Evolutionary conservation across 2,329 filamentous ascomycete species (phyloP), one percentile per base, ranked within the genome.

Genomic region (Volutella citrinella): DNA sequence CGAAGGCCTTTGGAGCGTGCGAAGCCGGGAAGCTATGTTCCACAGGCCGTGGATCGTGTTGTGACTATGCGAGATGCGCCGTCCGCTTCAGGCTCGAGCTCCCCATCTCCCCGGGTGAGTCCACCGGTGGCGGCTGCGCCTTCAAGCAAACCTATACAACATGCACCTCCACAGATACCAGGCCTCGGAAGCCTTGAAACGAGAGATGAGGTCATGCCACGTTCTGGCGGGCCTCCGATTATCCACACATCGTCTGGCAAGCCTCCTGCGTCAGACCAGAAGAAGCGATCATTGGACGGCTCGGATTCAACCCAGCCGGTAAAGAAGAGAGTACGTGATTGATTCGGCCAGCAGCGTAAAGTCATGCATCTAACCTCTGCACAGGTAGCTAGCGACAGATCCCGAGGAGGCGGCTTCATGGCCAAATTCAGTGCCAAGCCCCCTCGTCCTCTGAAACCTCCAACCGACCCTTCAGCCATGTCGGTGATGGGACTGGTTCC

Each of bases 381-480:
- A 32, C 35, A 64, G 60, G 38, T 57, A 34, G 55, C 58, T 19
- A 54, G 40, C 38, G 55, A 55, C 34, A 56, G 39, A 27, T 30
- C 52, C 14, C 56, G 9, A 9, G 9, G 60, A 22, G 49, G 55
- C 18, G 56, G 59, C 3, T 45, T 65, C 3, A 48, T 59, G 51
- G 51, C 56, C 44, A 65, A 65, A 34, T 65, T 65, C 40, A 55
- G 55, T 14, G 49, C 53, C 32, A 63, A 50, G 36, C 48, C 56
- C 11, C 46, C 32, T 31, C 43, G 49, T 23, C 48, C 48, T 8
- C 39, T 48, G 5, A 55, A 55, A 35, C 46, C 51, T n/a, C 60
- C 61, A n/a, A 59, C 55, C 18, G 72, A 76, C 34, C 72, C 72
- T 3, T 72, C 72, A 3, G 72, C 71, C 13, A 71, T 75, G 69